Base-by-base conservation (phyloP, 768 basidiomycete genomes). In the Hericium rajendrae region DNA sequence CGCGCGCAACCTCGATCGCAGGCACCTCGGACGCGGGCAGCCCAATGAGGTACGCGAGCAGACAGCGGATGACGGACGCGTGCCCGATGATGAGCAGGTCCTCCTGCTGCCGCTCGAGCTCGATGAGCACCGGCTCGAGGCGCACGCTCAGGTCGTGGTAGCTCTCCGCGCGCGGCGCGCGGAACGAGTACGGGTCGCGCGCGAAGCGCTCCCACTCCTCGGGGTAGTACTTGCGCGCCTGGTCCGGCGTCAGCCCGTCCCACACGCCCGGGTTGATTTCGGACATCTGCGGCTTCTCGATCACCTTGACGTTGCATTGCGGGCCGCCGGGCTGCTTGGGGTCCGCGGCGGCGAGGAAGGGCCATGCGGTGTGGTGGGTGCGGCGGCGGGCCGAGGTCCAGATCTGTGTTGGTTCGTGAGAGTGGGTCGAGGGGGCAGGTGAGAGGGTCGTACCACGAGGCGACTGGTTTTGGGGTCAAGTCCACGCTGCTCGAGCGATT, bases 251-350 rank as follows among this genome's bases (percentile, higher is more conserved):
- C 40, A 98, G 77, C 0, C 97, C 97, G 69, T 98, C 97, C 94
- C 94, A 97, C 16, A 98, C 85, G 6, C 88, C 95, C 53, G 94
- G 95, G 66, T 99, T 99, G 67, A 98, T 97, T 74, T 99, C 97
- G 53, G 85, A 78, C 94, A 98, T 97, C 71, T 94, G 94, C 0
- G 88, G 82, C 66, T 97, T 97, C 73, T 99, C 93, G 49, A 94
- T 81, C 32, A 98, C 91, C 68, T 88, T 93, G 69, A 91, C 81
- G 53, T 78, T 80, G 43, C 75, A 61, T 18, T 66, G 69, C 8
- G 71, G 57, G 4, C 62, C 62, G 56, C 52, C 38, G 54, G 60
- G 56, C 60, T 59, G 60, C 57, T 62, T 43, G 62, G 62, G 38
- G 57, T 64, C 62, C 5, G 62, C 60, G 18, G 64, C 63, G 1